Conservation (phyloP, 1,284 basidiomycete genomes). For the Sporisorium iseilematis-ciliati region DNA sequence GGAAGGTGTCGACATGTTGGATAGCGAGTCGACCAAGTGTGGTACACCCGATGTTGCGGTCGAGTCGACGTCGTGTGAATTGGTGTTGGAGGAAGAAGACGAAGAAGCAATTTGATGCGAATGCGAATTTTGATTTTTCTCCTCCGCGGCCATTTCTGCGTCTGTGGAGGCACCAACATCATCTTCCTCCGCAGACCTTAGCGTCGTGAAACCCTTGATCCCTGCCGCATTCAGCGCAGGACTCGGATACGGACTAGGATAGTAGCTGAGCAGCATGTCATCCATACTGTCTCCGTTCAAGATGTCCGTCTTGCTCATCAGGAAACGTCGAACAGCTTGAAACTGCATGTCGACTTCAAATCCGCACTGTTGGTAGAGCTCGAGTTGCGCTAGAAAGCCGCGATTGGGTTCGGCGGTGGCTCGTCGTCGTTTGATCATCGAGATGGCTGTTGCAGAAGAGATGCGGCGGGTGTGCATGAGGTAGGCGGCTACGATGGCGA, state of each 20-base stretch:
- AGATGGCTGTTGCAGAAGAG: constrained; percentile 65
- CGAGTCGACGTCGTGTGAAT: background rate
- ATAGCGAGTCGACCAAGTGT: constrained; percentile 5
- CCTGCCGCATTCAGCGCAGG: constrained; percentile 34
- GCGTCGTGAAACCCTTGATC: constrained; percentile 27
- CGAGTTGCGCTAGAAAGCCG: constrained; percentile 70
- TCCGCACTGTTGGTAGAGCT: constrained; percentile 68
- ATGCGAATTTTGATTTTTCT: constrained; percentile 12
- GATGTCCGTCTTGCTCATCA: constrained; percentile 69
- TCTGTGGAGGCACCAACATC: constrained; percentile 8
- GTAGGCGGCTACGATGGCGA: constrained; percentile 69
- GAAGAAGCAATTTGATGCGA: constrained; percentile 2
- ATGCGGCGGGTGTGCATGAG: constrained; percentile 67
- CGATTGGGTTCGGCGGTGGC: constrained; percentile 66
- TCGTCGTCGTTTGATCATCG: constrained; percentile 60
- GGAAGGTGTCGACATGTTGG: constrained; percentile 12
- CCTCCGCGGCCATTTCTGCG: background rate
- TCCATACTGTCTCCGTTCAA: constrained; percentile 58
- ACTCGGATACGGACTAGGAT: constrained; percentile 65
- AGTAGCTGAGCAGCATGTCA: constrained; percentile 69
- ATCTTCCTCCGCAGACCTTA: background rate
- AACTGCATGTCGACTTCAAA: constrained; percentile 69
- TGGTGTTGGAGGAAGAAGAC: constrained; percentile 6
- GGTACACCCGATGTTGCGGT: background rate
- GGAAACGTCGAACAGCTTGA: constrained; percentile 68